Base-by-base conservation (phyloP, 306 rosid genomes). In the Parietaria judaica region DNA sequence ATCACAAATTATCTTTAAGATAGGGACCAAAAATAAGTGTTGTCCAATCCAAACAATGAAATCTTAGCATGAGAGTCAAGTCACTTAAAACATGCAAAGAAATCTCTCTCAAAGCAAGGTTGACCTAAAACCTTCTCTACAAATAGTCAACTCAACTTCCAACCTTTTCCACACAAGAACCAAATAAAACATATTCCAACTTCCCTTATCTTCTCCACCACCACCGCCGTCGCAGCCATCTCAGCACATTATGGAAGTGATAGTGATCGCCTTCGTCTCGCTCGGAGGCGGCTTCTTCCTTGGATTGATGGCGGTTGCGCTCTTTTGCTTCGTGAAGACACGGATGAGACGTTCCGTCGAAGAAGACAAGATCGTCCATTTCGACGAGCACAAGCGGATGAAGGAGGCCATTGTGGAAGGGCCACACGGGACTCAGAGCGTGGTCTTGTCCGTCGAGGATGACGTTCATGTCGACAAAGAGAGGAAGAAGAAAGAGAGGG, bases 21-120 rank as follows among this genome's bases (percentile, higher is more conserved):
- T 23, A 23, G 31, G 31, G 31, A 23, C 31, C 31, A 23, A 23
- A 23, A 79, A 72, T 76, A 70, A 76, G 87, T 86, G 87, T 78
- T 79, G 75, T 86, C 69, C 78, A 86, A 78, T 82, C 14, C 90
- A 86, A 81, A 72, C 83, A 86, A 76, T 9, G 74, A 57, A 80
- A 73, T 72, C 96, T 83, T 88, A 15, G 83, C 62, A 83, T 71
- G 83, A 60, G 80, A 70, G 86, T 58, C 78, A 85, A 85, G 96
- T 83, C 71, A 71, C 70, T 60, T 11, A 37, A 72, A 70, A 51
- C 66, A 65, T 44, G 57, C 52, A 8, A 37, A 6, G 15, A 7
- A 14, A 15, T 34, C 52, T n/a, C 13, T 11, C 64, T 75, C 58
- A 23, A 3, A 52, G 70, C 49, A 44, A 49, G 51, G 54, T 61